phyloP scores from a whole-genome alignment of 1,284 basidiomycete genomes.

The Acaromyces ingoldii region DNA sequence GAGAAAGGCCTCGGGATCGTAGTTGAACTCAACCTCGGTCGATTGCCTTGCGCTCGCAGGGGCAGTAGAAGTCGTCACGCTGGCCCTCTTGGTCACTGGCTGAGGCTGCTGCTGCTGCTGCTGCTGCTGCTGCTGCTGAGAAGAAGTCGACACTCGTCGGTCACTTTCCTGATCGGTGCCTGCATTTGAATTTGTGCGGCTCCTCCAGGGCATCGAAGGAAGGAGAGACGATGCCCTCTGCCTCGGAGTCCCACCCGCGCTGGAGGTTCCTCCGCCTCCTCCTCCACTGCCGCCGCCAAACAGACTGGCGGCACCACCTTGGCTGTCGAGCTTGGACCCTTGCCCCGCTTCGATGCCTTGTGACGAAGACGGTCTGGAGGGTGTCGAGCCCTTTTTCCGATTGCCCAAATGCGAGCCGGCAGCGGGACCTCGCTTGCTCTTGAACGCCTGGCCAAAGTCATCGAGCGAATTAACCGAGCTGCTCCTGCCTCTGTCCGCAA shows the following conservation, averaged over 20 bases:
- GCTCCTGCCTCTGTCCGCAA: background rate
- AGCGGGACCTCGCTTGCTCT: background rate
- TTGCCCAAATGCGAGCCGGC: background rate
- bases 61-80: background rate
- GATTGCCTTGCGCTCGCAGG: background rate
- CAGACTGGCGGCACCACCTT: slow-evolving; percentile 29
- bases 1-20: slow-evolving; percentile 27
- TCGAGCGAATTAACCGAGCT: background rate
- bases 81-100: background rate
- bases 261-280: background rate
- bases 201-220: slow-evolving; percentile 25
- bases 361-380: too few relatives aligned
- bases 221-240: slow-evolving; percentile 36
- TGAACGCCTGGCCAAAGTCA: background rate
- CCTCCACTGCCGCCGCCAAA: slow-evolving; percentile 17
- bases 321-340: slow-evolving; percentile 32
- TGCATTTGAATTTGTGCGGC: slow-evolving; percentile 21
- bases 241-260: slow-evolving; percentile 11
- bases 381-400: background rate
- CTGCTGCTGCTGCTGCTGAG: background rate
- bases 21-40: slow-evolving; percentile 11
- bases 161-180: slow-evolving; percentile 14
- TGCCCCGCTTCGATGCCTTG: too few relatives aligned
- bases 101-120: background rate
- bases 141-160: slow-evolving; percentile 1